phyloP scores from a whole-genome alignment of 176 grass and related monocot genomes.

The Aegilops tauschii region DNA sequence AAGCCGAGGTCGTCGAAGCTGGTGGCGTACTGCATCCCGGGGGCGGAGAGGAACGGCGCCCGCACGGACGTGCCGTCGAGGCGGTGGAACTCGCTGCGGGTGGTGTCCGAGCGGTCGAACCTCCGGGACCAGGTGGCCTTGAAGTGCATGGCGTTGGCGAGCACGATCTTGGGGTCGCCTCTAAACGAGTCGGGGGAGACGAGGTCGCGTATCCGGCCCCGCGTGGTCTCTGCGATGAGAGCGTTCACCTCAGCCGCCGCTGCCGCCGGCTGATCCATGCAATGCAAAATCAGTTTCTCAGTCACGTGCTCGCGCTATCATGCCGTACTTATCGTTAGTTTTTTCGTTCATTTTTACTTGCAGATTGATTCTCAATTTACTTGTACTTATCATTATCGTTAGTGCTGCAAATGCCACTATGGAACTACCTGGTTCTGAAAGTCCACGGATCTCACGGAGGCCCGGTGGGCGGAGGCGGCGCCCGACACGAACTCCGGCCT shows the following conservation, averaged over 20 bases:
- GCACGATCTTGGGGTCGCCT: background rate
- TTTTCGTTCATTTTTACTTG: background rate
- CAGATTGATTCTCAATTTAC: background rate
- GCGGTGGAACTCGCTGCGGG: background rate
- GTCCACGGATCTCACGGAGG: background rate
- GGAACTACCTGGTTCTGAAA: background rate
- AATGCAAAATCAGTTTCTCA: background rate
- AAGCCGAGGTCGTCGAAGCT: background rate
- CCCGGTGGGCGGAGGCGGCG: background rate
- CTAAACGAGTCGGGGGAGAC: background rate
- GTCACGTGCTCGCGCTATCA: background rate
- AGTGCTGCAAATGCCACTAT: background rate
- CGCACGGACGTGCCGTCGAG: background rate
- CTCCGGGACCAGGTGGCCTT: constrained; percentile 26
- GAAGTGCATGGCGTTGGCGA: constrained; percentile 32
- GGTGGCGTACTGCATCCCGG: too few relatives aligned
- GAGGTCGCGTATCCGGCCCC: background rate
- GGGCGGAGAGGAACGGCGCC: constrained; percentile 23
- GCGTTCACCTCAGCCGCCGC: background rate
- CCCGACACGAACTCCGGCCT: background rate
- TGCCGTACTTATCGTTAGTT: background rate
- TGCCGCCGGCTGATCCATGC: background rate
- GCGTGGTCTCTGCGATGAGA: background rate
- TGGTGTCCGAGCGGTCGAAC: constrained; percentile 16
- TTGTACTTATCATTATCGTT: background rate